These are phyloP conservation scores for Claviceps lovelessii DNA, from an alignment of 2,329 filamentous ascomycete genomes.

Conservation along the genomic window DNA sequence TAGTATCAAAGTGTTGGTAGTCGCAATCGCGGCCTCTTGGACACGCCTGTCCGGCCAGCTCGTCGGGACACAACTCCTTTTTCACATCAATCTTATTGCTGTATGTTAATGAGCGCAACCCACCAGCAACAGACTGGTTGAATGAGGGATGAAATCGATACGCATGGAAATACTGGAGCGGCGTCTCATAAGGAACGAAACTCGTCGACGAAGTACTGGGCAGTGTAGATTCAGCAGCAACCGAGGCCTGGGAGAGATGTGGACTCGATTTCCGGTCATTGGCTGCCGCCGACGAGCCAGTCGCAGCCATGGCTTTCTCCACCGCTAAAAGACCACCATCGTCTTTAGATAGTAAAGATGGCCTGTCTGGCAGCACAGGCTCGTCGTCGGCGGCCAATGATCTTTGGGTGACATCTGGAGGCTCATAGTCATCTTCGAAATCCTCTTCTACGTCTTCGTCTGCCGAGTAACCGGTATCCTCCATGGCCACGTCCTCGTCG, in stretches of 20 bases:
- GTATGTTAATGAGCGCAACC: constrained; percentile 81
- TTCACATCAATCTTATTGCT: constrained; percentile 76
- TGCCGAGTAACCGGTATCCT: constrained; percentile 16
- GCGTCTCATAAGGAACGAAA: constrained; percentile 60
- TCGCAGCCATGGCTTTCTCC: background rate
- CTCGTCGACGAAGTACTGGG: constrained; percentile 8
- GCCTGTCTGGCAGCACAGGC: constrained; percentile 3
- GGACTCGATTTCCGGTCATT: background rate
- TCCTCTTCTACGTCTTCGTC: constrained; percentile 23
- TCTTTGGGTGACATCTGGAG: constrained; percentile 26
- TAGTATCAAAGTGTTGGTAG: constrained; percentile 57
- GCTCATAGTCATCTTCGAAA: constrained; percentile 40
- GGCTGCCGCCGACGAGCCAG: background rate
- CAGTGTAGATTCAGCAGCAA: constrained; percentile 10
- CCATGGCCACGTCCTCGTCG: constrained; percentile 8
- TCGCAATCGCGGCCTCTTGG: constrained; percentile 56
- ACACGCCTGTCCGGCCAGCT: constrained; percentile 56
- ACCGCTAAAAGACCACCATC: background rate
- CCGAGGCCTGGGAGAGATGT: background rate
- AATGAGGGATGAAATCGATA: constrained; percentile 83
- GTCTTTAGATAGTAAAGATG: background rate
- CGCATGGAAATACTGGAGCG: constrained; percentile 67
- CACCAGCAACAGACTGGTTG: constrained; percentile 52
- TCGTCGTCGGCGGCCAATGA: background rate
- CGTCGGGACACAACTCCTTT: constrained; percentile 61